phyloP scores from a whole-genome alignment of 2,329 filamentous ascomycete genomes.

The Akanthomyces dipterigenus region DNA sequence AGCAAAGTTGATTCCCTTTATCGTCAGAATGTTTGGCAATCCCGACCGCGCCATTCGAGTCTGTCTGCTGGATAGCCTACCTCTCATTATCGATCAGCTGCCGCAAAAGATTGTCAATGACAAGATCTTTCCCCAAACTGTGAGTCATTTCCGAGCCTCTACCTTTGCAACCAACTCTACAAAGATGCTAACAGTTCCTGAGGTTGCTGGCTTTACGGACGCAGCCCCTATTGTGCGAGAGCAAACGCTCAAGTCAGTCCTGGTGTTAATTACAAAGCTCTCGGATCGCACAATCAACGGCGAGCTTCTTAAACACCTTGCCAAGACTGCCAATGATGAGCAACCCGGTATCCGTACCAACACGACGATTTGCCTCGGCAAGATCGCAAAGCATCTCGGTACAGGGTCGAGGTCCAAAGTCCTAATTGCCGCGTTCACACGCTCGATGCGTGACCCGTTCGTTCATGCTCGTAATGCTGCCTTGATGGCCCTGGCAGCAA shows the following conservation, averaged over 20 bases:
- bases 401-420: constrained; percentile 77
- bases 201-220: constrained; percentile 94
- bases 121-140: constrained; percentile 93
- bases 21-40: constrained; percentile 81
- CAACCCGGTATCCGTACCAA: constrained; percentile 96
- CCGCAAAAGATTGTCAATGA: constrained; percentile 87
- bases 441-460: constrained; percentile 87
- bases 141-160: constrained; percentile 29
- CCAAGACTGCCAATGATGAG: constrained; percentile 95
- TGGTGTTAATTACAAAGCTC: constrained; percentile 80
- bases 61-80: constrained; percentile 80
- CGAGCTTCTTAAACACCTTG: constrained; percentile 81
- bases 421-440: constrained; percentile 82
- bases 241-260: constrained; percentile 90
- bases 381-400: constrained; percentile 86
- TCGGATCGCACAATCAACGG: constrained; percentile 92
- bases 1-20: constrained; percentile 71
- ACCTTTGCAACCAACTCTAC: too few species aligned
- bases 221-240: constrained; percentile 85
- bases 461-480: constrained; percentile 89
- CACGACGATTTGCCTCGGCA: constrained; percentile 94
- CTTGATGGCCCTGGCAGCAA: constrained; percentile 78
- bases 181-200: constrained; percentile 20
- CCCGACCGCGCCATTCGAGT: constrained; percentile 90
- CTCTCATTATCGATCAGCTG: constrained; percentile 84